phyloP scores from a whole-genome alignment of 2,329 filamentous ascomycete species.

The Shiraia sp. region DNA sequence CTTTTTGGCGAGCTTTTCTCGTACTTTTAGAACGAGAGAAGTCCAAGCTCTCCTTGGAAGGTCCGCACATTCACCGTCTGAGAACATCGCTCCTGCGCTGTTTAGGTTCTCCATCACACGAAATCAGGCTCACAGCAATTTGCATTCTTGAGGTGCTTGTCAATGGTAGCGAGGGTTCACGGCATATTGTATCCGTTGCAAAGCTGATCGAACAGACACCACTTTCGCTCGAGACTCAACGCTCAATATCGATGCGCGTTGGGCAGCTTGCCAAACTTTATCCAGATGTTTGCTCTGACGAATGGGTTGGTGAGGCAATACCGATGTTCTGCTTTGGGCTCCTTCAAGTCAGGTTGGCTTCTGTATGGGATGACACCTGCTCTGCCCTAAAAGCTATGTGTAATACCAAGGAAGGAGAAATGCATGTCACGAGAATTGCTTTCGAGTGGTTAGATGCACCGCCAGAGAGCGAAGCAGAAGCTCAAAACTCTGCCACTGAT shows the following conservation, averaged over 20 bases:
- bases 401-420: conserved; percentile 71
- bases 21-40: conserved; percentile 67
- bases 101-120: conserved; percentile 73
- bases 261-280: conserved; percentile 75
- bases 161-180: conserved; percentile 52
- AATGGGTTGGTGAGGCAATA: conserved; percentile 72
- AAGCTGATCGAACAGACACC: conserved; percentile 79
- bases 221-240: conserved; percentile 73
- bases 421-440: conserved; percentile 69
- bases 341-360: conserved; percentile 81
- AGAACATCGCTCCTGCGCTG: conserved; percentile 70
- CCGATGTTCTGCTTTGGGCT: conserved; percentile 87
- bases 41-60: conserved; percentile 54
- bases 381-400: conserved; percentile 75
- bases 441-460: conserved; percentile 70
- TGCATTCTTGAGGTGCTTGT: conserved; percentile 68
- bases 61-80: conserved; percentile 64
- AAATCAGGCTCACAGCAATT: conserved; percentile 73
- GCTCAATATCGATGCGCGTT: conserved; percentile 81
- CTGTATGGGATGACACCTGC: conserved; percentile 84
- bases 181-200: conserved; percentile 65
- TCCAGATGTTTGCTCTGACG: conserved; percentile 59
- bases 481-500: conserved; percentile 8
- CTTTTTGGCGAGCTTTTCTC: conserved; percentile 45
- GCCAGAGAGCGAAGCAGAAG: neutral